Conservation (phyloP, 2,329 filamentous ascomycete genomes). For the Teratosphaeria epicoccoides region DNA sequence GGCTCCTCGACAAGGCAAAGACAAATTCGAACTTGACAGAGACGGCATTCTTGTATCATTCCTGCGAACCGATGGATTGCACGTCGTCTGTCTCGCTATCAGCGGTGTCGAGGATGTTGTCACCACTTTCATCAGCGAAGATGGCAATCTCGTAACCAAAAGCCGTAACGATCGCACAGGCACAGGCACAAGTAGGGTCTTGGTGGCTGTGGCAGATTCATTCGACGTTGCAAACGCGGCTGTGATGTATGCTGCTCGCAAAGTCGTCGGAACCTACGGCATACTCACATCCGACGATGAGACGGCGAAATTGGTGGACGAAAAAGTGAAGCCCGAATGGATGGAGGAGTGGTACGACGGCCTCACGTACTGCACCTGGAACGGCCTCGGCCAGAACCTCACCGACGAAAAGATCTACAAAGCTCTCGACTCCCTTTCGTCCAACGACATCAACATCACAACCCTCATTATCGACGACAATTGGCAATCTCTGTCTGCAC, state of each 20-base stretch:
- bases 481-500: conserved; percentile 69
- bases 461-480: conserved; percentile 95
- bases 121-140: conserved; percentile 56
- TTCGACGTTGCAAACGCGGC: conserved; percentile 70
- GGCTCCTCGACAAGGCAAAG: conserved; percentile 71
- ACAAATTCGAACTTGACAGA: conserved; percentile 57
- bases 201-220: conserved; percentile 60
- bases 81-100: conserved; percentile 67
- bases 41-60: conserved; percentile 73
- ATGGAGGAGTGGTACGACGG: conserved; percentile 80
- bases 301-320: conserved; percentile 34
- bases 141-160: conserved; percentile 58
- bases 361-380: conserved; percentile 94
- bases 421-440: conserved; percentile 60
- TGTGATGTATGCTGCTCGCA: conserved; percentile 78
- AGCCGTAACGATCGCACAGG: conserved; percentile 59
- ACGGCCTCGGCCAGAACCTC: conserved; percentile 72
- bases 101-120: conserved; percentile 63
- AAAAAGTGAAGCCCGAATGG: conserved; percentile 52
- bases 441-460: conserved; percentile 63
- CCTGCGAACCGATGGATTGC: conserved; percentile 57
- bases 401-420: conserved; percentile 69
- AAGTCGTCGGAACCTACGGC: conserved; percentile 43
- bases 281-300: conserved; percentile 32
- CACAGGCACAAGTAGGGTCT: conserved; percentile 47